Base-by-base conservation (phyloP, 2,329 filamentous ascomycete genomes). In the Colletotrichum destructivum region DNA sequence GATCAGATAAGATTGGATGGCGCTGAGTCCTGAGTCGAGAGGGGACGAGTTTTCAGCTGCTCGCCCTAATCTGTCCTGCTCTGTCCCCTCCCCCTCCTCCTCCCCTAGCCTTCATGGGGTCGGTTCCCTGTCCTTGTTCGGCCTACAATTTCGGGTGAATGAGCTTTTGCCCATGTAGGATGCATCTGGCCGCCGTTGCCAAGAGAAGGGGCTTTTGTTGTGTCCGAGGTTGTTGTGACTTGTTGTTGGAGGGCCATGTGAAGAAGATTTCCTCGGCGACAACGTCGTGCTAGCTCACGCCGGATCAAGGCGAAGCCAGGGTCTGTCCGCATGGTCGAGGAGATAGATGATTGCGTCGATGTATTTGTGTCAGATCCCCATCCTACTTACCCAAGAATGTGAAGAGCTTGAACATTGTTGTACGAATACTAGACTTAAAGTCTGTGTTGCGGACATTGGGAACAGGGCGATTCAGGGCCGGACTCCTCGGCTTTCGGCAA, bases 1-100 rank as follows among this genome's bases (percentile, higher is more conserved):
- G 42, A 70, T 70, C 62, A 66, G 68, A 70, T 70, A 70, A 70
- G 62, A 70, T 67, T 70, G 62, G 68, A 62, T 49, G 55, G 62
- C 54, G 55, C 54, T 11, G 35, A 38, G 35, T 11, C 35, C 9
- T 12, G 23, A 6, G n/a, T 35, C 11, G 47, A 54, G 2, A 40
- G 46, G 47, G 9, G 31, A 18, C 55, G 42, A 64, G 47, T 66
- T 69, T 69, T 55, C 62, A 69, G 62, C 67, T 66, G 26, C 4
- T 4, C n/a, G 13, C 40, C 40, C 42, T 66, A 12, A 16, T 18
- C 12, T 26, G 18, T 47, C 15, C 44, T 38, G 35, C 35, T 38
- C 35, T 11, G 1, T 9, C 8, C 8, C 31, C 31, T 11, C 9
- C 9, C 8, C 35, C 9, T 3, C 31, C 31, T 2, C 9, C 8